These are phyloP conservation scores for Zelopaecilomyces penicillatus DNA, from an alignment of 2,329 filamentous ascomycete species.

Conservation along the genomic window DNA sequence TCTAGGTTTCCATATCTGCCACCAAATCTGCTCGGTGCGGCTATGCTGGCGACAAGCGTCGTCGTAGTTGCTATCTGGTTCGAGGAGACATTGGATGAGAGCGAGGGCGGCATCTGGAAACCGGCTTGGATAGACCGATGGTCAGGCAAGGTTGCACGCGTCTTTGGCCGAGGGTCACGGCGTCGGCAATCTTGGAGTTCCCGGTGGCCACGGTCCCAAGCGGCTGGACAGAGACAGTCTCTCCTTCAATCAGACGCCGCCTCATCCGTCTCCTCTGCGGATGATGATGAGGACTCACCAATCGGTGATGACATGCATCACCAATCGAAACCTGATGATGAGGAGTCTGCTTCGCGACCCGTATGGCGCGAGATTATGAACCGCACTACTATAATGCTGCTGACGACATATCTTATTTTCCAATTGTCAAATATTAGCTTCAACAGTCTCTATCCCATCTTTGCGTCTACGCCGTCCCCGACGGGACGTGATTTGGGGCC, in stretches of 20 bases:
- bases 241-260: constrained; percentile 18
- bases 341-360: constrained; percentile 25
- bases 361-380: constrained; percentile 57
- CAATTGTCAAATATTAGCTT: constrained; percentile 91
- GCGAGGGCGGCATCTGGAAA: constrained; percentile 19
- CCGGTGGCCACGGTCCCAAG: constrained; percentile 26
- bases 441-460: constrained; percentile 92
- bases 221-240: constrained; percentile 17
- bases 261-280: constrained; percentile 18
- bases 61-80: constrained; percentile 32
- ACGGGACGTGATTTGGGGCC: constrained; percentile 69
- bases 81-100: constrained; percentile 59
- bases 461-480: constrained; percentile 66
- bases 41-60: constrained; percentile 42
- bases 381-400: constrained; percentile 70
- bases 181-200: constrained; percentile 29
- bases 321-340: neutral
- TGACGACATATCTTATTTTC: constrained; percentile 84
- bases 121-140: constrained; percentile 25
- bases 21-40: constrained; percentile 73
- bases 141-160: neutral
- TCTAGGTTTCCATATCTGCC: constrained; percentile 71
- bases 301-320: constrained; percentile 4
- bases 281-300: constrained; percentile 12
- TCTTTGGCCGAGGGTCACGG: constrained; percentile 5